phyloP scores from a whole-genome alignment of 805 yeast species.

The Yamadazyma ubonensis region DNA sequence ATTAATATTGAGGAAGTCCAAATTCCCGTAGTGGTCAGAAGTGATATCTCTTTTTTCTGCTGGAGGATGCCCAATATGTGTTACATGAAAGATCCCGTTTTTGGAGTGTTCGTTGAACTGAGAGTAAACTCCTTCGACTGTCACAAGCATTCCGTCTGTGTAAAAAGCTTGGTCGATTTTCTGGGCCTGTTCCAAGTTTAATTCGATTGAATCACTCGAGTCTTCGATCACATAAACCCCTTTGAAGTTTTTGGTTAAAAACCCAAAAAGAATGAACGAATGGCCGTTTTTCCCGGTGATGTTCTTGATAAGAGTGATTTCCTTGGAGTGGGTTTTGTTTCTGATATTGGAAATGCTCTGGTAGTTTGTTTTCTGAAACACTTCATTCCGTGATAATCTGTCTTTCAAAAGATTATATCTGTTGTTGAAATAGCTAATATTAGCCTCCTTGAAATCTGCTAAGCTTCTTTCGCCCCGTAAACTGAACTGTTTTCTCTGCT shows the following conservation, averaged over 20 bases:
- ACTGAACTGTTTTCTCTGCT: slow-evolving; percentile 59
- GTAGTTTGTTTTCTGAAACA: slow-evolving; percentile 56
- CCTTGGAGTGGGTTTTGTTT: slow-evolving; percentile 22
- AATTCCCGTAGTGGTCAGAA: slow-evolving; percentile 69
- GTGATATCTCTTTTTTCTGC: slow-evolving; percentile 72
- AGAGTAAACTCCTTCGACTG: slow-evolving; percentile 83
- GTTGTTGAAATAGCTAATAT: slow-evolving; percentile 44
- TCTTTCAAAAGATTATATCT: slow-evolving; percentile 68
- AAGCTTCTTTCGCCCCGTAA: slow-evolving; percentile 21
- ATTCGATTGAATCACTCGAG: slow-evolving; percentile 66
- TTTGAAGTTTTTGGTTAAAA: slow-evolving; percentile 58
- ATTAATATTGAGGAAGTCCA: slow-evolving; percentile 62
- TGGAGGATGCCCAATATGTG: slow-evolving; percentile 82
- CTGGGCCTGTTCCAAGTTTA: slow-evolving; percentile 61
- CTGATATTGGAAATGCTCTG: slow-evolving; percentile 45
- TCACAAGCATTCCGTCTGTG: slow-evolving; percentile 71
- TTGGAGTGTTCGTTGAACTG: slow-evolving; percentile 50
- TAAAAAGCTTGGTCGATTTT: slow-evolving; percentile 66
- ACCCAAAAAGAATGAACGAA: slow-evolving; percentile 75
- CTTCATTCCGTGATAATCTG: slow-evolving; percentile 71
- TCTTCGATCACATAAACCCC: slow-evolving; percentile 83
- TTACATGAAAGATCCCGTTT: slow-evolving; percentile 61
- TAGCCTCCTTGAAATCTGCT: slow-evolving; percentile 19
- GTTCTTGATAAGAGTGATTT: slow-evolving; percentile 75
- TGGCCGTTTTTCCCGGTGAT: slow-evolving; percentile 81